Evolutionary conservation across 805 yeast species (phyloP).

Genomic region (Komagataella phaffii): DNA sequence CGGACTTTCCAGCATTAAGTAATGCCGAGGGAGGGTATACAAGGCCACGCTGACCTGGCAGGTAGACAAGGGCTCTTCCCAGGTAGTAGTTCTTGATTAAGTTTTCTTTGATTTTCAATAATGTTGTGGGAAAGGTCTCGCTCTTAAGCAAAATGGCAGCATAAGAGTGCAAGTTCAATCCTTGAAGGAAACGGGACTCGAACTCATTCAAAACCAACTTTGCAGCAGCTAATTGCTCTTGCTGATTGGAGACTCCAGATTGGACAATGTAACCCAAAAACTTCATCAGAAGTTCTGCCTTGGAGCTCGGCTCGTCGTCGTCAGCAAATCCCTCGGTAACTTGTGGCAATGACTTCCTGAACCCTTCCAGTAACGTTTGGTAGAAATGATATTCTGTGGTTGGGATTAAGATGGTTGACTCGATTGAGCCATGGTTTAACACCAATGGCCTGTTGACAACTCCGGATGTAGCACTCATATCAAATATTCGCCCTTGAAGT

Average conservation of each 20-base stretch:
- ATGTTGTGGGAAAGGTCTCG: conserved; percentile 50
- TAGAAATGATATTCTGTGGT: conserved; percentile 65
- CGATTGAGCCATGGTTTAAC: conserved; percentile 75
- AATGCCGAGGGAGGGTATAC: conserved; percentile 24
- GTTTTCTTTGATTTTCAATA: conserved; percentile 50
- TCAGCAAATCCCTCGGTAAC: conserved; percentile 76
- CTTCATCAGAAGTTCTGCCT: conserved; percentile 72
- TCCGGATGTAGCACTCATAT: neutral
- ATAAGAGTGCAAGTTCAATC: conserved; percentile 76
- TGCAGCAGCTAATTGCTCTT: conserved; percentile 41
- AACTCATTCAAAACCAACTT: conserved; percentile 67
- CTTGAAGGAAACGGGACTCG: conserved; percentile 63
- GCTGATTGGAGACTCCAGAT: conserved; percentile 9
- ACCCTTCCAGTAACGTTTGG: conserved; percentile 81
- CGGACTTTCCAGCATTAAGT: conserved; percentile 44
- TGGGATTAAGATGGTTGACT: conserved; percentile 81
- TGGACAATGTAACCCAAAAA: conserved; percentile 61
- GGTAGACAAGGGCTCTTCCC: conserved; percentile 14
- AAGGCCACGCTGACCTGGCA: conserved; percentile 14
- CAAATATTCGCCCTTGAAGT: neutral
- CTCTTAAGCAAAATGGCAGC: conserved; percentile 59
- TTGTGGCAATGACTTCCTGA: conserved; percentile 61
- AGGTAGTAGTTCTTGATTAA: conserved; percentile 69
- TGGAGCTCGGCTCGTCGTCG: conserved; percentile 79
- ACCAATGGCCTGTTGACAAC: conserved; percentile 55